These are phyloP conservation scores for Gossypium stocksii DNA, from an alignment of 345 rosid genomes.

Conservation along the genomic window DNA sequence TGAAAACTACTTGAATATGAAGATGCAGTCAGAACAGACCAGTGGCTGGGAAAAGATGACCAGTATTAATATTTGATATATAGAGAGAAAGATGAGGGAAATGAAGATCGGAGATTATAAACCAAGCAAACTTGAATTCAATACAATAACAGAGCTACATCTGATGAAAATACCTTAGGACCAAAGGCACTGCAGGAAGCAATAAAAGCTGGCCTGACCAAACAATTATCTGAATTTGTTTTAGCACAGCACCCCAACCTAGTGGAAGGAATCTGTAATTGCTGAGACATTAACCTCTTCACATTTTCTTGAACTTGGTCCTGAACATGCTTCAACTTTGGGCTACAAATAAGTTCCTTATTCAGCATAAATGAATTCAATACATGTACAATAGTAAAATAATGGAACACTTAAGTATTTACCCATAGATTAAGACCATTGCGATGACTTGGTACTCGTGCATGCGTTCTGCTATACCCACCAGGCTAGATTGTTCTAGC, in stretches of 20 bases:
- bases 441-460: slow-evolving; percentile 73
- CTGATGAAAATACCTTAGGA: slow-evolving; percentile 48
- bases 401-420: neutral
- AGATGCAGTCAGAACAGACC: neutral
- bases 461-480: slow-evolving; percentile 55
- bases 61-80: neutral
- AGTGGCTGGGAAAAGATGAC: neutral
- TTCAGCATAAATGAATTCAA: slow-evolving; percentile 13
- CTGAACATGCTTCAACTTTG: slow-evolving; percentile 66
- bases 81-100: neutral
- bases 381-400: slow-evolving; percentile 2
- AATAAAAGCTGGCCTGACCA: slow-evolving; percentile 50
- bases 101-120: too few species aligned
- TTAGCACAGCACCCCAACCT: slow-evolving; percentile 24
- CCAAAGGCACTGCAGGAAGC: slow-evolving; percentile 87
- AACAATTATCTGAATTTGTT: slow-evolving; percentile 12
- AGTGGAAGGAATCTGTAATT: slow-evolving; percentile 46
- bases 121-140: neutral
- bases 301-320: slow-evolving; percentile 68
- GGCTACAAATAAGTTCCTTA: slow-evolving; percentile 34
- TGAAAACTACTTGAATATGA: neutral
- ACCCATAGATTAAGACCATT: slow-evolving; percentile 1
- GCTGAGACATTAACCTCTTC: slow-evolving; percentile 68
- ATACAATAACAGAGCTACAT: neutral
- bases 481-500: slow-evolving; percentile 53